Evolutionary conservation across 805 yeast genomes (phyloP).

Genomic region (Candida sonorensis): DNA sequence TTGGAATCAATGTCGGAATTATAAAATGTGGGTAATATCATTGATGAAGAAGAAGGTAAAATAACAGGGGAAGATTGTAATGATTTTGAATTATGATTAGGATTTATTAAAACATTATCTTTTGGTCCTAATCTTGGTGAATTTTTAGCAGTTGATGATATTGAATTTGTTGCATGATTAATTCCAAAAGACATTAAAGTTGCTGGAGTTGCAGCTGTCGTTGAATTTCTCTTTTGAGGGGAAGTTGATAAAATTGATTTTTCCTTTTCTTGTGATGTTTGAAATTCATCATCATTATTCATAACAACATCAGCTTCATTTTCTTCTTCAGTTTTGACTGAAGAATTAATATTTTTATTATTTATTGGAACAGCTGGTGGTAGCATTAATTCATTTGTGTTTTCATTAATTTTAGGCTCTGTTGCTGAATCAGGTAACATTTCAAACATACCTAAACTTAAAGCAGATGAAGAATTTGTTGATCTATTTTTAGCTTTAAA

Average conservation of each 20-base stretch:
- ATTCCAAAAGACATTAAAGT: slow-evolving; percentile 24
- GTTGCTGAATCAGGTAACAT: slow-evolving; percentile 19
- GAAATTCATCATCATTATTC: no score
- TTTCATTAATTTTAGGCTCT: background rate
- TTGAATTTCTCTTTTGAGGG: background rate
- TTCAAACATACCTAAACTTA: no score
- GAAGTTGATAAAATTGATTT: background rate
- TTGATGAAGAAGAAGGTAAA: slow-evolving; percentile 24
- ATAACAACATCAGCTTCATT: no score
- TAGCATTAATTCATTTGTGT: slow-evolving; percentile 15
- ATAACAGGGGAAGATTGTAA: slow-evolving; percentile 31
- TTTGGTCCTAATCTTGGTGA: slow-evolving; percentile 15
- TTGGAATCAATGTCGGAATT: slow-evolving; percentile 2
- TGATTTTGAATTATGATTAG: slow-evolving; percentile 23
- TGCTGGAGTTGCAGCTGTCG: slow-evolving; percentile 25
- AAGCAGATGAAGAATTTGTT: no score
- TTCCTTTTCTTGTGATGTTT: background rate
- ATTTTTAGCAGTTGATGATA: slow-evolving; percentile 8
- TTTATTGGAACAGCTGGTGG: slow-evolving; percentile 19
- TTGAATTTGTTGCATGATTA: no score
- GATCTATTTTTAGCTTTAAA: slow-evolving; percentile 3
- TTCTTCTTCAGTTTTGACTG: no score
- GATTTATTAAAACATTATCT: slow-evolving; percentile 26
- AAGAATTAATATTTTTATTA: slow-evolving; percentile 2
- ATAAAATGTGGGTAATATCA: background rate